Percentiles rank a stretch among this genome's conserved stretches.
Evolutionary conservation across 73 alveolate species (phyloP).

Genomic region (Paramecium octaurelia): DNA sequence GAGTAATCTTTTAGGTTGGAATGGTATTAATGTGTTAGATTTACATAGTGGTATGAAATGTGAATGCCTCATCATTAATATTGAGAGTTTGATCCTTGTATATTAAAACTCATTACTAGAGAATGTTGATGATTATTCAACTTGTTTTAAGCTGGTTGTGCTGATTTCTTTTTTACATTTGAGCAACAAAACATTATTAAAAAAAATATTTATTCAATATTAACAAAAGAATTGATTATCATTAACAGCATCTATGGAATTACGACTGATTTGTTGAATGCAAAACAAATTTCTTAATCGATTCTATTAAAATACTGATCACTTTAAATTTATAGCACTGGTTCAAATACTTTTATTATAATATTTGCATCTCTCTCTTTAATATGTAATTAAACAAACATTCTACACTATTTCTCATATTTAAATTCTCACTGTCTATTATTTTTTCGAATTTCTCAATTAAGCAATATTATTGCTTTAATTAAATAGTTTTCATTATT

Average conservation of each 20-base stretch:
- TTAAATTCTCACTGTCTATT: too few species aligned
- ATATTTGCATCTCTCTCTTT: background rate
- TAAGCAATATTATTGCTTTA: too few species aligned
- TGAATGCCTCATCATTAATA: slow-evolving; percentile 27
- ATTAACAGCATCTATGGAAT: background rate
- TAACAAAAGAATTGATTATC: background rate
- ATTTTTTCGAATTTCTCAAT: too few species aligned
- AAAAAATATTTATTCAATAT: background rate
- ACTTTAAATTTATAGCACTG: background rate
- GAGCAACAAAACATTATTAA: background rate
- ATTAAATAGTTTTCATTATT: too few species aligned
- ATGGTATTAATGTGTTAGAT: background rate
- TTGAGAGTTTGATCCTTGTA: background rate
- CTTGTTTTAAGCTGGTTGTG: background rate
- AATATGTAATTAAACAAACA: background rate
- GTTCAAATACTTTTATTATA: too few species aligned
- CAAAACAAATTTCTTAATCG: background rate
- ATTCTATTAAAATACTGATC: background rate
- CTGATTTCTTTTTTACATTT: background rate
- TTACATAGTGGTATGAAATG: background rate
- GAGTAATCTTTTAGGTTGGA: background rate
- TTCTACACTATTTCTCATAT: background rate
- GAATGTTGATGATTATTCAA: background rate
- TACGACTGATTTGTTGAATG: background rate
- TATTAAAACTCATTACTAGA: background rate